A percentile compares a stretch with the other conserved stretches of the same genome.
These are phyloP conservation scores for Cyclotella choctawhatcheeana DNA, from an alignment of 108 stramenopile genomes.

Conservation along the genomic window DNA sequence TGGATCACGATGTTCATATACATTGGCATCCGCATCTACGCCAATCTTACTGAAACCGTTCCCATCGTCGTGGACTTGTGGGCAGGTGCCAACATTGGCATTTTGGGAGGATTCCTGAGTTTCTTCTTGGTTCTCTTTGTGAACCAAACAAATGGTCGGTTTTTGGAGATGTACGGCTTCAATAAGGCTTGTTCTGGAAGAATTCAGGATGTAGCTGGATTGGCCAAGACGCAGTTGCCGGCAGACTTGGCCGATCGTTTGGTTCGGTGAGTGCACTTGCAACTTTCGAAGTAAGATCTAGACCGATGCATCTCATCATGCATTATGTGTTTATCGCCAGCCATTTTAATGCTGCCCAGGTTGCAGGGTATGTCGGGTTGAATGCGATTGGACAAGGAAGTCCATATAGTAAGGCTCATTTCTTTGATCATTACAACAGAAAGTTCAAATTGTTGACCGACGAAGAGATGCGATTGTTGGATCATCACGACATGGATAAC, in stretches of 20 bases:
- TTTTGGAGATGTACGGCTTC: constrained; percentile 43
- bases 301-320: too few relatives aligned
- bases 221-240: constrained; percentile 39
- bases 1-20: constrained; percentile 52
- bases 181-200: constrained; percentile 52
- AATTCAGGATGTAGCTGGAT: constrained; percentile 51
- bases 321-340: too few relatives aligned
- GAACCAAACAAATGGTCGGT: constrained; percentile 47
- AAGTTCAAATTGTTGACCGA: constrained; percentile 26
- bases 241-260: constrained; percentile 33
- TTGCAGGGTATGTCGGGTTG: constrained; percentile 55
- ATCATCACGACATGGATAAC: constrained; percentile 40
- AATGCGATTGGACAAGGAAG: constrained; percentile 8
- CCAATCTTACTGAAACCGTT: constrained; percentile 15
- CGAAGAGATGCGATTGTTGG: constrained; percentile 34
- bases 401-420: constrained; percentile 36
- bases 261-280: too few relatives aligned
- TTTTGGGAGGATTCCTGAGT: constrained; percentile 53
- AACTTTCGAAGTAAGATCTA: too few relatives aligned
- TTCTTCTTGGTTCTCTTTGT: constrained; percentile 66
- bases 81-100: constrained; percentile 23
- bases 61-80: constrained; percentile 17
- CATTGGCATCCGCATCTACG: constrained; percentile 32
- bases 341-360: constrained; percentile 64
- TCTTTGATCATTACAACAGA: constrained; percentile 49